Evolutionary conservation across 164 flowering plant genomes (phyloP).

Genomic region (Warburgia ugandensis): DNA sequence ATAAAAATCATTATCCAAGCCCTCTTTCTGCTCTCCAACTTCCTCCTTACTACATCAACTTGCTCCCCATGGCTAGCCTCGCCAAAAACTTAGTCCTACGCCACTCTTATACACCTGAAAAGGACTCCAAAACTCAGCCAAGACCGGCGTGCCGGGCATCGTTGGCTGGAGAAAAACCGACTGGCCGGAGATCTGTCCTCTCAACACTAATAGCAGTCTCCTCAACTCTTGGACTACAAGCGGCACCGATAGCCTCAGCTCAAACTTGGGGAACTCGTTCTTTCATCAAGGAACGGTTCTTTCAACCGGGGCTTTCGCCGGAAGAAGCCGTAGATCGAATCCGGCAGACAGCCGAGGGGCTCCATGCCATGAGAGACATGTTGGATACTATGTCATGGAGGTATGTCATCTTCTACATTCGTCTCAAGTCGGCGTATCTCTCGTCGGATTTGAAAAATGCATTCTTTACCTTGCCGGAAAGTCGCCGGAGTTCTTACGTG

Average conservation of each 20-base stretch:
- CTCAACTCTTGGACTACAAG: slow-evolving; percentile 20
- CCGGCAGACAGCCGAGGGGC: slow-evolving; percentile 70
- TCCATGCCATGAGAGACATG: slow-evolving; percentile 72
- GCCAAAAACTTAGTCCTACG: slow-evolving; percentile 4
- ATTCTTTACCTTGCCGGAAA: slow-evolving; percentile 42
- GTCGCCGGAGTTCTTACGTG: slow-evolving; percentile 38
- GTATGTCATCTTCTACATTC: slow-evolving; percentile 67
- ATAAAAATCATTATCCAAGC: too few species aligned
- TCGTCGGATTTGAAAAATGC: slow-evolving; percentile 64
- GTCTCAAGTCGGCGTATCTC: slow-evolving; percentile 63
- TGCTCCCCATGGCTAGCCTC: slow-evolving; percentile 10
- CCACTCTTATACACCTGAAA: slow-evolving; percentile 3
- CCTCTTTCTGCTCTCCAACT: too few species aligned
- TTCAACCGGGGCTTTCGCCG: slow-evolving; percentile 71
- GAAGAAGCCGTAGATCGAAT: slow-evolving; percentile 79
- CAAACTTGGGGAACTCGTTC: slow-evolving; percentile 83
- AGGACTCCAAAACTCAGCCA: too few species aligned
- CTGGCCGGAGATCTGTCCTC: slow-evolving; percentile 23
- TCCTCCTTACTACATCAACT: too few species aligned
- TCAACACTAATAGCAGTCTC: slow-evolving; percentile 32
- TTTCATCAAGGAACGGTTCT: slow-evolving; percentile 45
- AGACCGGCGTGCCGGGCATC: too few species aligned
- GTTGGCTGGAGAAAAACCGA: too few species aligned
- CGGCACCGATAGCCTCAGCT: slow-evolving; percentile 35
- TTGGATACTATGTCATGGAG: slow-evolving; percentile 79